phyloP scores from a whole-genome alignment of 352 stramenopile species.

The Phytophthora chlamydospora region DNA sequence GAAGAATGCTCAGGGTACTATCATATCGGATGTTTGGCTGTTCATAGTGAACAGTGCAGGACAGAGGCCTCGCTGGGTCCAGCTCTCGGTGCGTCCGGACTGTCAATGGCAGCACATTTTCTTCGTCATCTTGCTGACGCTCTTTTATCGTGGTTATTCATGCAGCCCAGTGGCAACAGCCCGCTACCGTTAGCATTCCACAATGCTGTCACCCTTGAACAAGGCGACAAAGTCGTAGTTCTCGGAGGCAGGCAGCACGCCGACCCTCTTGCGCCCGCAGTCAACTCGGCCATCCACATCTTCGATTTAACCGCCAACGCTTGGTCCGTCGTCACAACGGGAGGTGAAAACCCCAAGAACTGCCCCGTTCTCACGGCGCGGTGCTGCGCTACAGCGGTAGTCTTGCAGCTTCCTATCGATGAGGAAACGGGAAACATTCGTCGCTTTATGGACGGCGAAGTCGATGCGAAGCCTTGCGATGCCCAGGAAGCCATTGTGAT shows the following conservation, averaged over 20 bases:
- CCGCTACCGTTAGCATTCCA: slow-evolving; percentile 63
- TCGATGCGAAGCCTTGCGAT: slow-evolving; percentile 21
- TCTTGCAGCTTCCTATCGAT: slow-evolving; percentile 40
- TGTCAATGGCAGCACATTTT: neutral
- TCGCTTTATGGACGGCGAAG: slow-evolving; percentile 29
- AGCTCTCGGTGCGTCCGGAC: slow-evolving; percentile 39
- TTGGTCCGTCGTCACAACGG: slow-evolving; percentile 44
- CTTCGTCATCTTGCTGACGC: neutral
- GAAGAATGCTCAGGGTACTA: slow-evolving; percentile 35
- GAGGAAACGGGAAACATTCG: slow-evolving; percentile 23
- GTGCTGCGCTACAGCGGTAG: slow-evolving; percentile 42
- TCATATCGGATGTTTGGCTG: slow-evolving; percentile 58
- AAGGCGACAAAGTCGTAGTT: slow-evolving; percentile 51
- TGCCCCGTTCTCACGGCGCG: slow-evolving; percentile 25
- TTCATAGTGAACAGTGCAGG: slow-evolving; percentile 32
- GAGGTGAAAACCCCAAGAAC: slow-evolving; percentile 7
- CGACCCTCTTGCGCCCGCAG: slow-evolving; percentile 7
- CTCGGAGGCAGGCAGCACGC: slow-evolving; percentile 45
- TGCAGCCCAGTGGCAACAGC: slow-evolving; percentile 51
- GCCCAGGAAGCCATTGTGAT: slow-evolving; percentile 44
- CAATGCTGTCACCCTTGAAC: slow-evolving; percentile 41
- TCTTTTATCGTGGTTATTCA: slow-evolving; percentile 3
- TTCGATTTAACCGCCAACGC: slow-evolving; percentile 56
- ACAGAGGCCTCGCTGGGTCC: slow-evolving; percentile 39
- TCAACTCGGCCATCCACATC: slow-evolving; percentile 48